Base-by-base conservation (phyloP, 441 rosid species). In the Manihot esculenta region DNA sequence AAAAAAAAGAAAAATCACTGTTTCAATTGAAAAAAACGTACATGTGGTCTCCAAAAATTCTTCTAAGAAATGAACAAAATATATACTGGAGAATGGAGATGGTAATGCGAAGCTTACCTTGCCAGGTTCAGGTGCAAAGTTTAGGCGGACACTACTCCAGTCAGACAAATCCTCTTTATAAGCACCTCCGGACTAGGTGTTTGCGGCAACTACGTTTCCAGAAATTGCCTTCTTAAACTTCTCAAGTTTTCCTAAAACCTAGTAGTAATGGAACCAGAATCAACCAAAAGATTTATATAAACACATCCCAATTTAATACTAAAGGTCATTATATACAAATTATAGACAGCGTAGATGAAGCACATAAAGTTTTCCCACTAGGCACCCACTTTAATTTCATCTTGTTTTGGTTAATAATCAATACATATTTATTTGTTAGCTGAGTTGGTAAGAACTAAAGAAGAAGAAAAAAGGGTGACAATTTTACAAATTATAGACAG, bases 241-340 rank as follows among this genome's bases (percentile, higher is more conserved):
- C 81, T 86, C 89, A 15, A 94, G 91, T 83, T 73, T 94, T 24
- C 86, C 89, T 71, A 92, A 81, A 74, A 89, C 92, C 99, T 92
- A 71, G 26, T 20, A 48, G 47, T 69, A 69, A 33, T 33, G 45
- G 74, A 70, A 67, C 26, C 42, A 18, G 26, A 33, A 59, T 20
- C 53, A 69, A 69, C 68, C 15, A 11, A 21, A 33, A 21, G 10
- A 56, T 21, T 57, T 7, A 48, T 38, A 63, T 60, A 38, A 55
- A 48, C 49, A 41, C 33, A 33, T 3, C 49, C 70, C 23, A 45
- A 38, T 48, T 38, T 20, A 15, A 59, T 33, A 17, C 35, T 33
- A 48, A 66, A n/a, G 62, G 47, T 27, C 9, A 59, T 35, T 23
- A 0, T 13, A 20, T 33, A 24, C 5, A 38, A 60, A 45, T n/a